Conservation (phyloP, 108 stramenopile species). For the Cyclotella cryptica region DNA sequence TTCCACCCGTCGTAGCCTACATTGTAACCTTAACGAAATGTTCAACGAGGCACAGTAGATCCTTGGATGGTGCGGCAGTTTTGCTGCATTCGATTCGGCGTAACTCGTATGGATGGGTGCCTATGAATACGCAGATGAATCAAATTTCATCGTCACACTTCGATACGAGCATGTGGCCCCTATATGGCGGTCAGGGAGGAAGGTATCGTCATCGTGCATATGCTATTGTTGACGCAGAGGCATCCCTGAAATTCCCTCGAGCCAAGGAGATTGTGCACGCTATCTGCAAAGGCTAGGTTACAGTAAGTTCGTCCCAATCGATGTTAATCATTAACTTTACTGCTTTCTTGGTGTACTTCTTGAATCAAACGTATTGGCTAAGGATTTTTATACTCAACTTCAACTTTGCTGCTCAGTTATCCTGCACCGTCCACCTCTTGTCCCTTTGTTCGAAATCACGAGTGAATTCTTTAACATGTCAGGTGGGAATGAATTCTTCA, state of each 20-base stretch:
- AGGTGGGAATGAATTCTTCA: constrained; percentile 13
- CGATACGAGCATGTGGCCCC: constrained; percentile 17
- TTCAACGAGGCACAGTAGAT: neutral
- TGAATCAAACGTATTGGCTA: neutral
- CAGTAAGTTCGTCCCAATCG: neutral
- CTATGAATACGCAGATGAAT: constrained; percentile 21
- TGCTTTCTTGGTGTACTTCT: neutral
- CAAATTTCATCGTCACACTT: neutral
- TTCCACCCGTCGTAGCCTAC: constrained; percentile 46
- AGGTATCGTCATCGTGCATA: constrained; percentile 45
- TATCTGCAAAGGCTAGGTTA: constrained; percentile 44
- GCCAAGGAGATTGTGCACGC: constrained; percentile 35
- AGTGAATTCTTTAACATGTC: constrained; percentile 5
- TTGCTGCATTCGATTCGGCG: constrained; percentile 53
- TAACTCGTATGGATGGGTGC: constrained; percentile 46
- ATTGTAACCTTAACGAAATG: constrained; percentile 50
- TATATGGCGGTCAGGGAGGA: constrained; percentile 46
- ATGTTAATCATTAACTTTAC: neutral
- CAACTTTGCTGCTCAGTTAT: constrained; percentile 12
- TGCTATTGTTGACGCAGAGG: constrained; percentile 45
- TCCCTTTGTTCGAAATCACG: constrained; percentile 40
- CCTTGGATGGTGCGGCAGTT: constrained; percentile 50
- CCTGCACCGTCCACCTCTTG: constrained; percentile 51
- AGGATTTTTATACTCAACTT: neutral
- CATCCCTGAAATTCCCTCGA: constrained; percentile 18